These are phyloP conservation scores for Symbiodinium pilosum DNA, from an alignment of 73 alveolate species.

Conservation along the genomic window DNA sequence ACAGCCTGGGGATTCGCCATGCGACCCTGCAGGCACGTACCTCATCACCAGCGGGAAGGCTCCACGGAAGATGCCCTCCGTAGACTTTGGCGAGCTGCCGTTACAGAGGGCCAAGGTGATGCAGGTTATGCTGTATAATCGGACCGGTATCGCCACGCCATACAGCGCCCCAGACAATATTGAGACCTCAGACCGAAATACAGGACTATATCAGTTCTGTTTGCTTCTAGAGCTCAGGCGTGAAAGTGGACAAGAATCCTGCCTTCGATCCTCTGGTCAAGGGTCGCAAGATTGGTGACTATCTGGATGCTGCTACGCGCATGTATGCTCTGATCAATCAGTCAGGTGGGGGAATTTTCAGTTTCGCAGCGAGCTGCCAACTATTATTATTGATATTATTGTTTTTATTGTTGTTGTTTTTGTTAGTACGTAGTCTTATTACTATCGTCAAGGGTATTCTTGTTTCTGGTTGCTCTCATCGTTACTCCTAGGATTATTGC, in stretches of 20 bases:
- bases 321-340: slow-evolving; percentile 87
- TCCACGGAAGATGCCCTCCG: slow-evolving; percentile 13
- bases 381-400: no score
- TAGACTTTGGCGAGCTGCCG: slow-evolving; percentile 73
- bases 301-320: slow-evolving; percentile 74
- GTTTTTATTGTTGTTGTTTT: no score
- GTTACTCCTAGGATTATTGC: no score
- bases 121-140: slow-evolving; percentile 67
- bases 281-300: slow-evolving; percentile 68
- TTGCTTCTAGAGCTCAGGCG: neutral
- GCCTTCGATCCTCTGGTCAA: slow-evolving; percentile 82
- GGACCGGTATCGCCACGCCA: slow-evolving; percentile 92
- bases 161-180: slow-evolving; percentile 13
- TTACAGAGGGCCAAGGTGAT: slow-evolving; percentile 60
- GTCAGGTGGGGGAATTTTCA: slow-evolving; percentile 42
- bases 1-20: slow-evolving; percentile 60
- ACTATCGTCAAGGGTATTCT: no score
- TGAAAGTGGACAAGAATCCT: slow-evolving; percentile 71
- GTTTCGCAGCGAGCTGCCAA: no score
- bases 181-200: neutral
- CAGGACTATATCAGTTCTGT: neutral
- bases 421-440: no score
- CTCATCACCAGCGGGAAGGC: slow-evolving; percentile 70
- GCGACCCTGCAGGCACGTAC: slow-evolving; percentile 69
- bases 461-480: no score